Evolutionary conservation across 371 early-diverging fungal species (phyloP), one percentile per base, ranked within the genome.

Genomic region (Circinella umbellata): DNA sequence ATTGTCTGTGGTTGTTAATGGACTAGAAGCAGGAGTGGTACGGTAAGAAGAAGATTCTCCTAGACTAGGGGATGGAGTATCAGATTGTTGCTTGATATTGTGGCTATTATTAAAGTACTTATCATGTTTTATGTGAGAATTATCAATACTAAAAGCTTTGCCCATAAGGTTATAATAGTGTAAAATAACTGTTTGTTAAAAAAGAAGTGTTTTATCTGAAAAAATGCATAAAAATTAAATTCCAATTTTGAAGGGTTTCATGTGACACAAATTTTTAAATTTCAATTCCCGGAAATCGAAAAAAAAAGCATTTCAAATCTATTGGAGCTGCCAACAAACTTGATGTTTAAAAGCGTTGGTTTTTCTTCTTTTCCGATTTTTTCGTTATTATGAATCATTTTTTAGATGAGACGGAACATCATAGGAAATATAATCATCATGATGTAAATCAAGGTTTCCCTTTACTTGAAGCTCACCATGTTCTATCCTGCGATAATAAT

Each of bases 401-500:
- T n/a, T 39, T 63, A 57, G 9, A 14, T 34, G 14, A 34, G 18
- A 7, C n/a, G 27, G 11, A 6, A 42, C 1, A 42, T 42, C 57
- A 57, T 34, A n/a, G 57, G 35, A 57, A 57, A 57, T 34, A 57
- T 34, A 18, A 57, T 6, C 7, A 57, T 27, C 18, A 57, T 27
- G 57, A 57, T n/a, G 6, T 34, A 7, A 57, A 57, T n/a, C 57
- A 57, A 57, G 57, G 57, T 6, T 57, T 34, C 27, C 57, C 57
- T 34, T 4, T 57, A 14, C 5, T 57, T 7, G 35, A 18, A 10
- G 27, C 18, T 10, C 57, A 57, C 7, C 34, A 57, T 13, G 9
- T 53, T 13, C 15, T 53, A 15, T 15, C 53, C 14, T 1, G 15
- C 5, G 53, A 53, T 53, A 15, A 6, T 51, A 14, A 17, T 51